phyloP scores from a whole-genome alignment of 805 yeast genomes.

The Spathaspora girioi region DNA sequence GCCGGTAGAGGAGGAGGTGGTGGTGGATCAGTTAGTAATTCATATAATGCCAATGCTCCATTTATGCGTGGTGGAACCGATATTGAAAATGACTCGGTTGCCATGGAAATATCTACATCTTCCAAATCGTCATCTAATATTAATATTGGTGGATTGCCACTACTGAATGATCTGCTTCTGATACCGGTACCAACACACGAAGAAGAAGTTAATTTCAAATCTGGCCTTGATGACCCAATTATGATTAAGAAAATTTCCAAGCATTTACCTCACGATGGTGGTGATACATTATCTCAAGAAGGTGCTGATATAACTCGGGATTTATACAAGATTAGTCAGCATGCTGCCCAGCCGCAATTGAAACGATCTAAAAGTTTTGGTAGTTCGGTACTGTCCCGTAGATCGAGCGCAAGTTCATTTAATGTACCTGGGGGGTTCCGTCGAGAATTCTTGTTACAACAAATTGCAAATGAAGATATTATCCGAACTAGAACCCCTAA shows the following conservation, averaged over 20 bases:
- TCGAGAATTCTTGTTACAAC: conserved; percentile 55
- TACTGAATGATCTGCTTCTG: conserved; percentile 1
- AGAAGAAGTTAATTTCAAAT: conserved; percentile 13
- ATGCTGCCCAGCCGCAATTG: conserved; percentile 10
- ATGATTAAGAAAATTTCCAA: conserved; percentile 29
- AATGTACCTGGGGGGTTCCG: conserved; percentile 84
- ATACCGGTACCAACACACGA: conserved; percentile 1
- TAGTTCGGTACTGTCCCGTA: conserved; percentile 24
- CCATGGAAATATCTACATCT: conserved; percentile 11
- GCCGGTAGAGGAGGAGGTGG: conserved; percentile 10
- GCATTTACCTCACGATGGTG: conserved; percentile 29
- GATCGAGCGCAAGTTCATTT: conserved; percentile 66
- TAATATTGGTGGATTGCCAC: not conserved
- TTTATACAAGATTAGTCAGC: conserved; percentile 28
- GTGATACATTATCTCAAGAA: conserved; percentile 32
- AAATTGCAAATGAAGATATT: conserved; percentile 14
- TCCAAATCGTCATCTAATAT: conserved; percentile 3
- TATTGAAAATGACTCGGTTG: conserved; percentile 6
- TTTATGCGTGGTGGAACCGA: conserved; percentile 14
- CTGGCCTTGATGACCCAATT: conserved; percentile 27
- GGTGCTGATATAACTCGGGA: conserved; percentile 55
- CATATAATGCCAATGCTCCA: conserved; percentile 13
- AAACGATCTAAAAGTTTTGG: conserved; percentile 14
- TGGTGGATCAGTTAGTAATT: conserved; percentile 9
- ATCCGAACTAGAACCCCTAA: conserved; percentile 30